Evolutionary conservation across 768 basidiomycete genomes (phyloP).

Genomic region (Dacryopinax primogenitus): DNA sequence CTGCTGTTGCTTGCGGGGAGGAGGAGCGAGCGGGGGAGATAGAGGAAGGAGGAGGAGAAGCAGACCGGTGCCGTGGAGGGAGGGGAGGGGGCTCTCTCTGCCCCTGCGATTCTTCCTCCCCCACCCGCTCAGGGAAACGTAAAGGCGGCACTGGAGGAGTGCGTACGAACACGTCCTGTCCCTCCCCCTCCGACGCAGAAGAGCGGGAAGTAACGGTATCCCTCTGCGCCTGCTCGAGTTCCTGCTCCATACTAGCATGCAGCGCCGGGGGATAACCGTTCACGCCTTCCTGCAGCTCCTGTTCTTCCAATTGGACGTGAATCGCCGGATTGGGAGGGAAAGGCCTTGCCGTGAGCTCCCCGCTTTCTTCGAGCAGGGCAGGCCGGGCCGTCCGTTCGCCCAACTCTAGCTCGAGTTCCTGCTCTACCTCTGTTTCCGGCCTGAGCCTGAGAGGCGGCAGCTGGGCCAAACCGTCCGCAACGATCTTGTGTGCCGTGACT

Average conservation of each 20-base stretch:
- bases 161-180: background rate
- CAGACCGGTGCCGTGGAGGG: slow-evolving; percentile 9
- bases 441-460: slow-evolving; percentile 64
- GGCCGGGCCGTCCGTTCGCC: background rate
- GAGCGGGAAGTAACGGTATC: background rate
- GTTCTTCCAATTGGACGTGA: background rate
- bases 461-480: slow-evolving; percentile 67
- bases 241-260: background rate
- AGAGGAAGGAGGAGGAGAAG: too few species aligned
- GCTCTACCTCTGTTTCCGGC: slow-evolving; percentile 39
- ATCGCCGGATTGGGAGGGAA: background rate
- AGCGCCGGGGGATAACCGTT: background rate
- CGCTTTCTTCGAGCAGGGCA: background rate
- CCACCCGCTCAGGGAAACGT: background rate
- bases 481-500: slow-evolving; percentile 69
- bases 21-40: too few species aligned
- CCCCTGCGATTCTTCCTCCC: background rate
- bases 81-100: background rate
- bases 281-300: slow-evolving; percentile 5
- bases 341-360: background rate
- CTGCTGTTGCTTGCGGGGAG: background rate
- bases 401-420: background rate
- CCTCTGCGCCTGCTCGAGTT: background rate
- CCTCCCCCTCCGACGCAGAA: background rate
- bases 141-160: background rate